Conservation (phyloP, 768 basidiomycete species). For the Leucocoprinus sp. region DNA sequence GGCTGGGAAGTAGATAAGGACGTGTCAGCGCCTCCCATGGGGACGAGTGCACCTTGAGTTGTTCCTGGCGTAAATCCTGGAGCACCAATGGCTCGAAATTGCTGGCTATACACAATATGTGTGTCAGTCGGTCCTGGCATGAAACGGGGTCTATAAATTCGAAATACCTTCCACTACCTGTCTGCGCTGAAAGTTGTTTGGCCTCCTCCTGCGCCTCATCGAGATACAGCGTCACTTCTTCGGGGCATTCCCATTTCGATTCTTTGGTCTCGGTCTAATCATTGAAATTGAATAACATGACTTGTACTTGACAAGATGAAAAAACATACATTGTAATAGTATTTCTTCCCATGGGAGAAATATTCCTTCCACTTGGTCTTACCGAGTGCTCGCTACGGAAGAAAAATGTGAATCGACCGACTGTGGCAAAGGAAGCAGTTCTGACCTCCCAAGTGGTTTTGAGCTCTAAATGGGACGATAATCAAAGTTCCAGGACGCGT, state of each 20-base stretch:
- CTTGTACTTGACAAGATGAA: background rate
- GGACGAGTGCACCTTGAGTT: conserved; percentile 46
- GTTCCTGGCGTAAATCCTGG: conserved; percentile 36
- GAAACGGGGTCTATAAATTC: no score
- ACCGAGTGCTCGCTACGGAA: conserved; percentile 66
- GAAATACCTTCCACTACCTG: conserved; percentile 4
- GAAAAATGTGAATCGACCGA: conserved; percentile 6
- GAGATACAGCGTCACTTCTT: conserved; percentile 78
- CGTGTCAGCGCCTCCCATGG: conserved; percentile 43
- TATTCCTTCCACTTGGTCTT: conserved; percentile 97
- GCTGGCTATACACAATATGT: conserved; percentile 11
- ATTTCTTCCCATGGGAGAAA: conserved; percentile 84
- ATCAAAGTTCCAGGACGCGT: conserved; percentile 2
- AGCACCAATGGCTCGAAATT: conserved; percentile 24
- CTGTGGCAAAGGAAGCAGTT: conserved; percentile 5
- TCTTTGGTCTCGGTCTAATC: conserved; percentile 78
- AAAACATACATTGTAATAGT: conserved; percentile 72
- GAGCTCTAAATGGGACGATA: conserved; percentile 42
- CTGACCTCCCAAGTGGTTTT: conserved; percentile 87
- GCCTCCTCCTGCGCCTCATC: conserved; percentile 59
- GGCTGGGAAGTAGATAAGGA: conserved; percentile 41
- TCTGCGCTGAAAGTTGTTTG: conserved; percentile 33
- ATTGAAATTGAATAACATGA: background rate
- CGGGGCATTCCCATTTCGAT: conserved; percentile 98
- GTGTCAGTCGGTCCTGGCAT: no score